A percentile compares a stretch with the other conserved stretches of the same genome.
These are phyloP conservation scores for Tephrocybe rancida DNA, from an alignment of 768 basidiomycete genomes.

Conservation along the genomic window DNA sequence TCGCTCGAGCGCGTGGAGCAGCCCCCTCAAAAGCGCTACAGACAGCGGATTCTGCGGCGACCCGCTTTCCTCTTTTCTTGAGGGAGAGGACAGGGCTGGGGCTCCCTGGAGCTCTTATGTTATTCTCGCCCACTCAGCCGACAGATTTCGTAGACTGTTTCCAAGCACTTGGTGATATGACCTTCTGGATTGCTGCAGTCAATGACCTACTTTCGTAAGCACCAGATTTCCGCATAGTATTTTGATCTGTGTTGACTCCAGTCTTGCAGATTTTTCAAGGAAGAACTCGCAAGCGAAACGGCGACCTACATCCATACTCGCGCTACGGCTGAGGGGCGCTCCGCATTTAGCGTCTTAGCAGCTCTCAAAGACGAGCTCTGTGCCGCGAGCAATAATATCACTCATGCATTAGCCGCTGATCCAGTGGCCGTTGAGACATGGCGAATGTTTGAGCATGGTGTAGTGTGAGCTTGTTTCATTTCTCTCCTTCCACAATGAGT, in stretches of 20 bases:
- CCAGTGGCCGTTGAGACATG: conserved; percentile 9
- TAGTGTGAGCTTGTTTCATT: not conserved
- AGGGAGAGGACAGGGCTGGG: conserved; percentile 5
- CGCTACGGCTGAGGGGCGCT: conserved; percentile 6
- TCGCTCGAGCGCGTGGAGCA: not conserved
- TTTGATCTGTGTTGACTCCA: not conserved
- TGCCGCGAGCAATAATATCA: conserved; percentile 6
- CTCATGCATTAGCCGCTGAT: not conserved
- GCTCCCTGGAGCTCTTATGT: conserved; percentile 4
- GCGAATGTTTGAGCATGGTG: conserved; percentile 10
- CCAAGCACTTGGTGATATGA: conserved; percentile 11
- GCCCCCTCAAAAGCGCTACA: not conserved
- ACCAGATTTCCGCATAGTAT: not conserved
- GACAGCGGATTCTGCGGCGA: not conserved
- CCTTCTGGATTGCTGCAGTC: conserved; percentile 8
- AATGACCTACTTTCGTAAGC: conserved; percentile 10
- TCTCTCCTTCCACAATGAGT: too few species aligned
- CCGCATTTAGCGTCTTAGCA: conserved; percentile 6
- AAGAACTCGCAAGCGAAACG: conserved; percentile 21
- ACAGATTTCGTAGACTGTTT: conserved; percentile 1
- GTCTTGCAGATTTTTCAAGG: conserved; percentile 18
- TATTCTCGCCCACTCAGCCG: conserved; percentile 3
- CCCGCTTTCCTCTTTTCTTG: conserved; percentile 8
- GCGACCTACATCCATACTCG: conserved; percentile 15
- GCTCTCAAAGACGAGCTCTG: conserved; percentile 17